phyloP scores from a whole-genome alignment of 495 filamentous ascomycete species.

The Podospora fimiseda region DNA sequence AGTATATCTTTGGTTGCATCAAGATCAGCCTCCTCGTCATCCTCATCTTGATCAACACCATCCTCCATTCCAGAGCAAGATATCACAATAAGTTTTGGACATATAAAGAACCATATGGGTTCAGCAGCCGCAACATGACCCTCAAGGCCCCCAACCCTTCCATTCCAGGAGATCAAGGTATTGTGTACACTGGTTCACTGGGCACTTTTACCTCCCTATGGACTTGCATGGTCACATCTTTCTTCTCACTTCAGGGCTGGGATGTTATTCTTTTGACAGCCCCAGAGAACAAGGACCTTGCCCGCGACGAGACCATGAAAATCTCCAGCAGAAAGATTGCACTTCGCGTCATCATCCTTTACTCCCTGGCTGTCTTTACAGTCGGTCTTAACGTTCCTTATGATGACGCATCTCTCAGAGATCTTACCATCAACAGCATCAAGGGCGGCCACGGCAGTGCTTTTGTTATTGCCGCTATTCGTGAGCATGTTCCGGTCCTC shows the following conservation, averaged over 20 bases:
- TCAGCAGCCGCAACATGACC: conserved; percentile 21
- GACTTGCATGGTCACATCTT: conserved; percentile 26
- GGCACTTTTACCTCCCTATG: conserved; percentile 24
- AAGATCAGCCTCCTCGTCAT: conserved; percentile 37
- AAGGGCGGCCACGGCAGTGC: conserved; percentile 33
- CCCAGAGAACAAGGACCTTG: conserved; percentile 35
- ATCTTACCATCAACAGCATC: conserved; percentile 17
- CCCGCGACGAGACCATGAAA: conserved; percentile 37
- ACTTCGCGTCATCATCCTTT: conserved; percentile 36
- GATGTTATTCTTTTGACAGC: conserved; percentile 36
- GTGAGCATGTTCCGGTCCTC: conserved; percentile 24
- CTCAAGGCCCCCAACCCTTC: conserved; percentile 2
- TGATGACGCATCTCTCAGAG: conserved; percentile 18
- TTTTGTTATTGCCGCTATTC: conserved; percentile 33
- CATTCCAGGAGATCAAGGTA: conserved; percentile 11
- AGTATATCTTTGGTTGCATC: conserved; percentile 33
- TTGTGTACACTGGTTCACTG: conserved; percentile 18
- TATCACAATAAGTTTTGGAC: conserved; percentile 29
- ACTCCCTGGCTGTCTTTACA: conserved; percentile 30
- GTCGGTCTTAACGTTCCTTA: conserved; percentile 38
- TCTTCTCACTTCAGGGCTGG: conserved; percentile 43
- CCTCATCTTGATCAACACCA: conserved; percentile 34
- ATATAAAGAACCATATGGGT: conserved; percentile 31
- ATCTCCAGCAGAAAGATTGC: conserved; percentile 36
- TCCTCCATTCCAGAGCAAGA: conserved; percentile 15